Evolutionary conservation across 352 stramenopile genomes (phyloP).

Genomic region (Phytophthora chlamydospora): DNA sequence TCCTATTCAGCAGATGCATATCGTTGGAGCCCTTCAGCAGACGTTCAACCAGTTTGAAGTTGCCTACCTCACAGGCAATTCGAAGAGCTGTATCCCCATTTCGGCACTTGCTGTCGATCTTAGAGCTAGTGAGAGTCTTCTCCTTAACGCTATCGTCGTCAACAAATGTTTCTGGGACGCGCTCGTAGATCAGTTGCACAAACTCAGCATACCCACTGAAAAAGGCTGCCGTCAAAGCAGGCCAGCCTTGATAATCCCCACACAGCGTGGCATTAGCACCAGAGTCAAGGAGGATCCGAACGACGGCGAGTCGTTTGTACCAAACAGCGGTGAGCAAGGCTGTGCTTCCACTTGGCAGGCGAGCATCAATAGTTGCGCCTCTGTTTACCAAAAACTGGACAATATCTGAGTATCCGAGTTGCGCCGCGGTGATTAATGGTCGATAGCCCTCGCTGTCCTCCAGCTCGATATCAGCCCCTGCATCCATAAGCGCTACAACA

Average conservation of each 20-base stretch:
- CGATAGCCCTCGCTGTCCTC: conserved; percentile 15
- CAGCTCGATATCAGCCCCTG: conserved; percentile 9
- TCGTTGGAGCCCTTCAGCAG: too few species aligned
- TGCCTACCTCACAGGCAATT: too few species aligned
- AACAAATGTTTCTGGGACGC: background rate
- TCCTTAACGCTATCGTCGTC: background rate
- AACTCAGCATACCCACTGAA: conserved; percentile 13
- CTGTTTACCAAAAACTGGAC: conserved; percentile 9
- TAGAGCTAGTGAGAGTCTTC: background rate
- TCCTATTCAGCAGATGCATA: too few species aligned
- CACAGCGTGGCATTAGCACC: conserved; percentile 10
- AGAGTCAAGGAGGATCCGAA: conserved; percentile 15
- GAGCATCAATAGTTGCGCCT: conserved; percentile 1
- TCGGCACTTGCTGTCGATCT: background rate
- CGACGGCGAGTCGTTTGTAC: conserved; percentile 6
- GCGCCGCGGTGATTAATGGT: conserved; percentile 13
- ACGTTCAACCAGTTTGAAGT: too few species aligned
- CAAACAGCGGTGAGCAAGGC: conserved; percentile 9
- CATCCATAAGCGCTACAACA: conserved; percentile 6
- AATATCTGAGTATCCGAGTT: conserved; percentile 14
- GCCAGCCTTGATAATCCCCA: conserved; percentile 17
- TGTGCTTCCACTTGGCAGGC: conserved; percentile 16
- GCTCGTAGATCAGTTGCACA: conserved; percentile 22
- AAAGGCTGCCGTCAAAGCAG: background rate
- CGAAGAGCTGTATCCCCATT: background rate